Evolutionary conservation across 441 rosid genomes (phyloP).

Genomic region (Cnidoscolus chayamansa): DNA sequence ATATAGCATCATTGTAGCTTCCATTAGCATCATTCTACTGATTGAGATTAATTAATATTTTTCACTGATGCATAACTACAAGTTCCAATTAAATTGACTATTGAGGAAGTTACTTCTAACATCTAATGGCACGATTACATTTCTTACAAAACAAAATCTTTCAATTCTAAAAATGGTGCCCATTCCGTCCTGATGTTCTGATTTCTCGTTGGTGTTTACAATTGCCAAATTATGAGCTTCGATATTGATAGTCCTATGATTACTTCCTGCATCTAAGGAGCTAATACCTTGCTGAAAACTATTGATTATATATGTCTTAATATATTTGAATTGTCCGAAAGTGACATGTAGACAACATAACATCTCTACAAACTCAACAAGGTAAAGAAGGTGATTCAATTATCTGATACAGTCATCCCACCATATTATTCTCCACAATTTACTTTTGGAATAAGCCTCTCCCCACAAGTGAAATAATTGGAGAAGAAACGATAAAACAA

Average conservation of each 20-base stretch:
- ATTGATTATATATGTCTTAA: background rate
- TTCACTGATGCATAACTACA: background rate
- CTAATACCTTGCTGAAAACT: conserved; percentile 7
- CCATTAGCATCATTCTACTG: conserved; percentile 10
- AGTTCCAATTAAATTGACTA: conserved; percentile 8
- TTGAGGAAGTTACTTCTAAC: background rate
- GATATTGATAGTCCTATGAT: background rate
- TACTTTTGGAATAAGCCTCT: background rate
- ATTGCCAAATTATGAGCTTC: conserved; percentile 10
- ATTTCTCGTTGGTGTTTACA: background rate
- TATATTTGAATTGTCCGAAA: conserved; percentile 18
- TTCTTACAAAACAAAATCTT: background rate
- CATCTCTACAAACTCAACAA: background rate
- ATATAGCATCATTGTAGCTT: background rate
- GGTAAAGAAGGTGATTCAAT: background rate
- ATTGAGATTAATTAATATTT: background rate
- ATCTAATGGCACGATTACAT: background rate
- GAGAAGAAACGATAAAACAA: conserved; percentile 23
- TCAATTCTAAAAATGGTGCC: background rate
- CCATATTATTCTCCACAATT: background rate
- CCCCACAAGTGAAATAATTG: background rate
- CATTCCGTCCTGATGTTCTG: conserved; percentile 4
- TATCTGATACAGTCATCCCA: conserved; percentile 18
- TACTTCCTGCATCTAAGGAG: conserved; percentile 1
- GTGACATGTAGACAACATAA: conserved; percentile 13